These are phyloP conservation scores for Lathyrus tuberosus DNA, from an alignment of 306 rosid genomes.

Conservation along the genomic window DNA sequence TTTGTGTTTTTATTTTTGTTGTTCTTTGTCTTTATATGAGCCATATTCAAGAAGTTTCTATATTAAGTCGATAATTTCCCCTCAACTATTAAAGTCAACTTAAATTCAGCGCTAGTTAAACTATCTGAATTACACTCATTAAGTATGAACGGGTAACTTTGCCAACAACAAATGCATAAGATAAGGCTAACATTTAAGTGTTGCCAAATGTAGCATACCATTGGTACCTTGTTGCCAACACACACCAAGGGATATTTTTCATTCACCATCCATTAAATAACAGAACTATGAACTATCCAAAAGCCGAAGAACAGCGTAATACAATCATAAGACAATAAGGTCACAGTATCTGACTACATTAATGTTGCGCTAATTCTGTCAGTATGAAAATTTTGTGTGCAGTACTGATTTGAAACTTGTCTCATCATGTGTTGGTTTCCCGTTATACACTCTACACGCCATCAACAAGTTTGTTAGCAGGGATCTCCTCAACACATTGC, in stretches of 20 bases:
- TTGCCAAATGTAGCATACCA: not conserved
- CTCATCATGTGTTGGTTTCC: conserved; percentile 9
- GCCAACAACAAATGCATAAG: not conserved
- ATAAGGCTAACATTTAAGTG: too few relatives aligned
- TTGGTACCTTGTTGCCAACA: not conserved
- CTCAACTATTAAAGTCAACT: too few relatives aligned
- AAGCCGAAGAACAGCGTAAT: not conserved
- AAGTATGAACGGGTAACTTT: not conserved
- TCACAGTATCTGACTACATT: conserved; percentile 18
- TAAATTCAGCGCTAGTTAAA: too few relatives aligned
- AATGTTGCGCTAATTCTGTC: conserved; percentile 11
- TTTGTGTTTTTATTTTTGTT: too few relatives aligned
- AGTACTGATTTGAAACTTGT: conserved; percentile 7
- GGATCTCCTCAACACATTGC: conserved; percentile 37
- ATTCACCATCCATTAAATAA: not conserved
- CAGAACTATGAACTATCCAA: not conserved
- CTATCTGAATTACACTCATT: too few relatives aligned
- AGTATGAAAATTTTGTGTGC: conserved; percentile 8
- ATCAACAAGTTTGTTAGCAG: conserved; percentile 33
- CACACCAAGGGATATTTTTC: not conserved
- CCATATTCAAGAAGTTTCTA: too few relatives aligned
- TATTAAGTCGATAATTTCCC: too few relatives aligned
- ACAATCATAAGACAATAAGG: conserved; percentile 12
- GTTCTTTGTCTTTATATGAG: too few relatives aligned
- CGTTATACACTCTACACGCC: conserved; percentile 7